Percentiles rank a stretch among this genome's conserved stretches.
Conservation (phyloP, 441 rosid genomes). For the Populus hybrid region DNA sequence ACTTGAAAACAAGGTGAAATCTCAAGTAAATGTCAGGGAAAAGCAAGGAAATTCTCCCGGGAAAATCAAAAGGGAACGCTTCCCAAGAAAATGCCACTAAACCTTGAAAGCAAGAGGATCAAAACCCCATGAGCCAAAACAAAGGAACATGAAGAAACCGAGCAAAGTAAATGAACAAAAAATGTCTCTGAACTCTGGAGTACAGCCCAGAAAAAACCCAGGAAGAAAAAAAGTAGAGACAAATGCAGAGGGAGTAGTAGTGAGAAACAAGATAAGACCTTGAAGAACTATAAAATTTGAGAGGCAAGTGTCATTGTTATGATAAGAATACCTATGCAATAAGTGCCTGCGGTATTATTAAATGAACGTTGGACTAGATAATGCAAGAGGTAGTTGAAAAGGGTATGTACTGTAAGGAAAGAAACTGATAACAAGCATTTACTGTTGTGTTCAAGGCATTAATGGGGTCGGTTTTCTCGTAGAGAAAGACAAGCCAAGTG, state of each 20-base stretch:
- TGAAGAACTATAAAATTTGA: not conserved
- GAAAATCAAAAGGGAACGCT: constrained; percentile 10
- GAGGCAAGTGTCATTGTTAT: not conserved
- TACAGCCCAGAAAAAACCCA: constrained; percentile 7
- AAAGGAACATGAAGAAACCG: constrained; percentile 15
- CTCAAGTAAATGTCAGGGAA: constrained; percentile 18
- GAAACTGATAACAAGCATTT: constrained; percentile 15
- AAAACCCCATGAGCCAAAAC: constrained; percentile 16
- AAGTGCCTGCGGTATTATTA: constrained; percentile 10
- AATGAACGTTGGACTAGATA: constrained; percentile 1
- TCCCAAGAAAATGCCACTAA: constrained; percentile 8
- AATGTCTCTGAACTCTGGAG: constrained; percentile 7
- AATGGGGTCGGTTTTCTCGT: constrained; percentile 12
- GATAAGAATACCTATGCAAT: constrained; percentile 5
- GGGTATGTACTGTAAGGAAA: constrained; percentile 9
- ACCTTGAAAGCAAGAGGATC: not conserved
- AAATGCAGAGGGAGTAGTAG: not conserved
- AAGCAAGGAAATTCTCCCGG: constrained; percentile 1
- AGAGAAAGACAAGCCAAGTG: constrained; percentile 18
- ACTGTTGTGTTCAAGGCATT: constrained; percentile 1
- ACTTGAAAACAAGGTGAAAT: constrained; percentile 11
- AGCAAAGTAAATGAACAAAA: constrained; percentile 29
- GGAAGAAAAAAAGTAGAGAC: constrained; percentile 12
- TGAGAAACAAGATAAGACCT: not conserved
- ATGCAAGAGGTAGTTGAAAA: constrained; percentile 29